Percentiles rank a stretch among this genome's conserved stretches.
Conservation (phyloP, 257 asterid genomes). For the Capsicum baccatum region DNA sequence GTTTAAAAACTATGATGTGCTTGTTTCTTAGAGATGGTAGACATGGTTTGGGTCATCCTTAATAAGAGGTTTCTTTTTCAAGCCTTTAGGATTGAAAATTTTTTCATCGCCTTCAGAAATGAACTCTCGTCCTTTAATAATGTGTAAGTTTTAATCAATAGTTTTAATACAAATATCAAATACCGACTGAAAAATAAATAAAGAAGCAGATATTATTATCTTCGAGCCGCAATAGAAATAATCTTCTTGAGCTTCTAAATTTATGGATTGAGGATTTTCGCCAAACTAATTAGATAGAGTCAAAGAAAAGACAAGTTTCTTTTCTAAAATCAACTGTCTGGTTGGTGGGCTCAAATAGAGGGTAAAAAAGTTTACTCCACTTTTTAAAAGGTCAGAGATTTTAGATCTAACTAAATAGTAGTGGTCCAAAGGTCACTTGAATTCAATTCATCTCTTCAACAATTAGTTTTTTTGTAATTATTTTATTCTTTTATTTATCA, state of each 20-base stretch:
- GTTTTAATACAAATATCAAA: background rate
- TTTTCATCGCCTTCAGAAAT: too few species aligned
- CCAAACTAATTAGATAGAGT: background rate
- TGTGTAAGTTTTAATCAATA: background rate
- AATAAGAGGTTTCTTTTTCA: too few species aligned
- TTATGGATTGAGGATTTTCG: background rate
- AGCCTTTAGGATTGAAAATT: too few species aligned
- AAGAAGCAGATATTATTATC: too few species aligned
- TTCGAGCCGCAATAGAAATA: background rate
- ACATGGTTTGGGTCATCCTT: background rate
- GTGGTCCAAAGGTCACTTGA: too few species aligned
- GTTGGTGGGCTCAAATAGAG: slow-evolving; percentile 6
- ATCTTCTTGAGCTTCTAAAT: background rate
- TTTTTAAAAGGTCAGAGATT: too few species aligned
- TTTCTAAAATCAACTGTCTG: background rate
- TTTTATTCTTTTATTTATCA: too few species aligned
- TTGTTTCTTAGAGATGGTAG: background rate
- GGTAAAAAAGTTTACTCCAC: background rate
- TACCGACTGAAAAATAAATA: background rate
- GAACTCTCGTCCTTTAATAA: too few species aligned
- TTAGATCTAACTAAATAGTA: too few species aligned
- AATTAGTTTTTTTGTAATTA: too few species aligned
- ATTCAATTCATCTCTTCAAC: too few species aligned
- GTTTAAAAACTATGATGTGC: background rate
- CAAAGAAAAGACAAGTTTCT: background rate